Base-by-base conservation (phyloP, 2,329 filamentous ascomycete genomes). In the Coniella vitis region DNA sequence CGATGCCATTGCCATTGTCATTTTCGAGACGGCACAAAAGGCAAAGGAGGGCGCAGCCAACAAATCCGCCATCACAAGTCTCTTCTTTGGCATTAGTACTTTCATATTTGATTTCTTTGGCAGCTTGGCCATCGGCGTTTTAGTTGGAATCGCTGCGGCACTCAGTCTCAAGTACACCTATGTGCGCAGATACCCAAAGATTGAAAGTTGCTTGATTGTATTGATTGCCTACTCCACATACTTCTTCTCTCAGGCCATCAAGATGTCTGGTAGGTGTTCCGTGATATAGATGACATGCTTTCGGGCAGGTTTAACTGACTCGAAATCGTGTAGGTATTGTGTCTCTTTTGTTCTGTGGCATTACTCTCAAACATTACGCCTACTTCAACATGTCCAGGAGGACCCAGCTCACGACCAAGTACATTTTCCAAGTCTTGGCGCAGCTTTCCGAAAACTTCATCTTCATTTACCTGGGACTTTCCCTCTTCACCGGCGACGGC, bases 381-480 rank as follows among this genome's bases (percentile, higher is more conserved):
- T 98, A 98, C 70, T 96, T 97, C 76, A 98, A 98, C 72, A 98
- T 98, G 93, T 98, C 93, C 25, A 84, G 93, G 42, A 84, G 93
- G 54, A 97, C 93, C 1, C 93, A 98, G 65, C 83, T 98, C 55
- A 95, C 93, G 14, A 98, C 93, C 45, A 98, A 98, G 66, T 98
- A 95, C 69, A 78, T 96, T 49, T 98, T 98, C 71, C 89, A 95
- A 65, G 84, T 95, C 54, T 84, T 94, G 58, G 88, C 93, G 3
- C 93, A 98, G 67, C 71, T 98, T 39, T 95, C 91, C 0, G 93
- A 98, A 69, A 98, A 98, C 67, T 98, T 98, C 65, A 98, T 98
- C 67, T 98, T 98, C 72, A 98, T 98, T 66, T 98, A 98, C 63
- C 81, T 98, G 0, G 93, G 93, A 5, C 75, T 98, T 3, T 94